These are phyloP conservation scores for Poronia punctata DNA, from an alignment of 495 filamentous ascomycete species.

Conservation along the genomic window DNA sequence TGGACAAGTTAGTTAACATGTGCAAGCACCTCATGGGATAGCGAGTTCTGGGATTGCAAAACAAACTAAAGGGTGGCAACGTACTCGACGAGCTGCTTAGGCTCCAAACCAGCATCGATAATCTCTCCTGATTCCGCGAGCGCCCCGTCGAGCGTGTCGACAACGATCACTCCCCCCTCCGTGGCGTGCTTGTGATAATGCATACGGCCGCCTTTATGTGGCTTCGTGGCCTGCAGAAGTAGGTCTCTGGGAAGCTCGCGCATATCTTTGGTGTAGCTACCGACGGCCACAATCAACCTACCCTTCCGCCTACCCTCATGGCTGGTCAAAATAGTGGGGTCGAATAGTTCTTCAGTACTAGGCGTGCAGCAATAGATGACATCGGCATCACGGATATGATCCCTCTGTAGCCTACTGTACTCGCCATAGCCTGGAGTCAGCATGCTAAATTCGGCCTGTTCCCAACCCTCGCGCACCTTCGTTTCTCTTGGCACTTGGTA, in stretches of 20 bases:
- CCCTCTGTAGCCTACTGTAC: conserved; percentile 57
- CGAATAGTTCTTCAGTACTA: conserved; percentile 39
- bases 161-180: conserved; percentile 69
- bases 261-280: conserved; percentile 81
- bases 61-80: conserved; percentile 6
- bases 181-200: conserved; percentile 67
- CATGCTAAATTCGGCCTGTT: conserved; percentile 58
- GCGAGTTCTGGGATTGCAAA: not conserved
- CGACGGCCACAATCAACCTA: conserved; percentile 72
- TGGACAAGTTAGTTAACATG: too few relatives aligned
- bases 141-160: conserved; percentile 74
- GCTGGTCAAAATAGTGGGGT: conserved; percentile 52
- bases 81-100: conserved; percentile 70
- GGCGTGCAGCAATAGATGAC: conserved; percentile 69
- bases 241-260: conserved; percentile 73
- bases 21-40: too few relatives aligned
- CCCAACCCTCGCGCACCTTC: conserved; percentile 49
- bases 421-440: conserved; percentile 67
- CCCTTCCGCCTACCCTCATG: conserved; percentile 67
- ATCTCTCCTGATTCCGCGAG: conserved; percentile 86
- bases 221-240: conserved; percentile 58
- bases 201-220: conserved; percentile 35
- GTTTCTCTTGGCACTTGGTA: conserved; percentile 42
- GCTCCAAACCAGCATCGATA: conserved; percentile 64
- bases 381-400: conserved; percentile 61